Base-by-base conservation (phyloP, 148 eudicot genomes). In the Persicaria tinctoria region DNA sequence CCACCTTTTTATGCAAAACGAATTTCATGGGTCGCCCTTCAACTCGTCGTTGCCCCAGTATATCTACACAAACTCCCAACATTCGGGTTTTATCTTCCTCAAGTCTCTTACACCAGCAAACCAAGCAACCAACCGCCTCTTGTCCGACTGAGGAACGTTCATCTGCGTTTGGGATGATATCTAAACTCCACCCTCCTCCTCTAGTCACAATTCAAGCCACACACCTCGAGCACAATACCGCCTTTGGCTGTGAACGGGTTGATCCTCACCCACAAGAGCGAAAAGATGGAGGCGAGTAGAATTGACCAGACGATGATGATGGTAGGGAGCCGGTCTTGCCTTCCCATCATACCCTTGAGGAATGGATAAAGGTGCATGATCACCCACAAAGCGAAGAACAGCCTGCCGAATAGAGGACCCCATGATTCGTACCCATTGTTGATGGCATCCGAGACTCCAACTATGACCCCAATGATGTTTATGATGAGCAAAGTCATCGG, bases 301-400 rank as follows among this genome's bases (percentile, higher is more conserved):
- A 92, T 95, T 0, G 96, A 87, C 99, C 99, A 95, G 6, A 95
- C 99, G 13, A 95, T 54, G 12, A 95, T 82, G 49, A 95, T 95
- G 48, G 99, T 95, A 2, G 99, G 99, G 23, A 92, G 74, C 2
- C 85, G 41, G 45, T 79, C 68, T 77, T 95, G 97, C 72, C 79
- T 86, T 47, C 97, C 99, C 97, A 95, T 90, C 72, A 90, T 50
- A 79, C 99, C 97, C 82, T 95, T 95, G 46, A 95, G 86, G 91
- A 95, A 95, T 27, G 99, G 99, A 77, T 92, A 95, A 11, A 95
- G 83, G 83, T 95, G 99, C 79, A 90, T 82, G 73, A 95, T 92
- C 57, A 95, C 99, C 99, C 99, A 95, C 11, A 95, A 75, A 5
- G 97, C 96, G 55, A 95, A 95, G 85, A 95, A 95, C 41, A 92